Percentiles rank a stretch among this genome's conserved stretches.
phyloP scores from a whole-genome alignment of 2,329 filamentous ascomycete species.

The Huntiella omanensis region DNA sequence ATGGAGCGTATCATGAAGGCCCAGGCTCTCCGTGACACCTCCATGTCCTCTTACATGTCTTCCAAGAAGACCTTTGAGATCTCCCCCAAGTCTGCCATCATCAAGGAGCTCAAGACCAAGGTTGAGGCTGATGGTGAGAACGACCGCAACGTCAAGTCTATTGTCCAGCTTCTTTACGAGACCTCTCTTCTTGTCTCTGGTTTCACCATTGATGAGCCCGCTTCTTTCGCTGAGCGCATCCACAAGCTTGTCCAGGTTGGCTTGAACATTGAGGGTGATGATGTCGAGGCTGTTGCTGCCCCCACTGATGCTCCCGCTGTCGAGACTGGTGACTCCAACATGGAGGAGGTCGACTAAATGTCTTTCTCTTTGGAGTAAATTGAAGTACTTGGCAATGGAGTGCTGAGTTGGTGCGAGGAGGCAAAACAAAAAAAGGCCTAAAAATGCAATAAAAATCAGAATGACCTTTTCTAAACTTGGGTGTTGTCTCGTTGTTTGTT shows the following conservation, averaged over 20 bases:
- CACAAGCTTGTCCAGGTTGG: slow-evolving; percentile 98
- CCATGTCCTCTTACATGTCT: slow-evolving; percentile 99
- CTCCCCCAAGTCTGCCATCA: slow-evolving; percentile 92
- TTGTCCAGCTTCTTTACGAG: slow-evolving; percentile 96
- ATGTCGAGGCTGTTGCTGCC: slow-evolving; percentile 41
- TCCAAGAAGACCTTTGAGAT: slow-evolving; percentile 99
- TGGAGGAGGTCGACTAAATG: slow-evolving; percentile 98
- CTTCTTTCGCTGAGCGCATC: slow-evolving; percentile 94
- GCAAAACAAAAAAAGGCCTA: neutral
- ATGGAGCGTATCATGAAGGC: slow-evolving; percentile 99
- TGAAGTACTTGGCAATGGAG: neutral
- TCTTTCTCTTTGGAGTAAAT: neutral
- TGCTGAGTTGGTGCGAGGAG: neutral
- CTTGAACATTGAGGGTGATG: slow-evolving; percentile 89
- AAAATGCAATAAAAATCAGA: slow-evolving; percentile 1
- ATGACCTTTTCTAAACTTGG: neutral
- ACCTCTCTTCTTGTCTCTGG: slow-evolving; percentile 95
- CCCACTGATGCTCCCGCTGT: slow-evolving; percentile 38
- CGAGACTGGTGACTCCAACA: slow-evolving; percentile 71
- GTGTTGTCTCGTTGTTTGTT: neutral
- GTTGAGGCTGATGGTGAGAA: slow-evolving; percentile 94
- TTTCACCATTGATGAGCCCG: slow-evolving; percentile 98
- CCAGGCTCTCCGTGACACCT: slow-evolving; percentile 97
- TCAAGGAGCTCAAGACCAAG: slow-evolving; percentile 99
- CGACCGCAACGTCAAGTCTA: slow-evolving; percentile 97